Conservation (phyloP, 2,329 filamentous ascomycete species). For the Diaporthe sp. region DNA sequence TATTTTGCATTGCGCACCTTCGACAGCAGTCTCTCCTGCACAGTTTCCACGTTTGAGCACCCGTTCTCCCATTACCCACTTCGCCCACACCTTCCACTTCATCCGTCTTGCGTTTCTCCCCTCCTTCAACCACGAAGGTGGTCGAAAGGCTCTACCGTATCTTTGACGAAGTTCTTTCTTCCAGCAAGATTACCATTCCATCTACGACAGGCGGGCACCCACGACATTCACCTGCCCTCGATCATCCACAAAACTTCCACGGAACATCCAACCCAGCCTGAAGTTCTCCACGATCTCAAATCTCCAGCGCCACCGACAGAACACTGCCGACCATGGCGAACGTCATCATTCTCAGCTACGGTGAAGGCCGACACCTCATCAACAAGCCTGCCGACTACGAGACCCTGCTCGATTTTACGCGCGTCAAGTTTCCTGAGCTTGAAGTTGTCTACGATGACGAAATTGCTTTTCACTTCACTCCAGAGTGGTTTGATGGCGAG, state of each 20-base stretch:
- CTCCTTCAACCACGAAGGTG: conserved; percentile 9
- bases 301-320: background rate
- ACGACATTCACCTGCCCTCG: background rate
- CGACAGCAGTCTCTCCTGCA: too few relatives aligned
- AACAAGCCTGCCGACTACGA: background rate
- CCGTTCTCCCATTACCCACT: conserved; percentile 10
- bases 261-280: background rate
- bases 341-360: background rate
- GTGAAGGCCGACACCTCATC: background rate
- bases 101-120: background rate
- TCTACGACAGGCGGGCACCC: background rate
- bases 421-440: background rate
- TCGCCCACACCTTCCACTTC: conserved; percentile 35
- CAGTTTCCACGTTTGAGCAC: background rate
- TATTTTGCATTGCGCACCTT: background rate
- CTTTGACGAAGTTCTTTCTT: background rate
- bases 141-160: conserved; percentile 17
- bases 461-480: background rate
- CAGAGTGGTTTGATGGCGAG: background rate
- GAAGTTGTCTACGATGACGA: rapidly evolving
- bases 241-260: background rate
- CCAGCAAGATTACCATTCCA: background rate
- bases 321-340: background rate
- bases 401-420: background rate
- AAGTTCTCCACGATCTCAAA: background rate